Conservation (phyloP, 192 early-diverging fungal species). For the Chytriomyces hyalinus region DNA sequence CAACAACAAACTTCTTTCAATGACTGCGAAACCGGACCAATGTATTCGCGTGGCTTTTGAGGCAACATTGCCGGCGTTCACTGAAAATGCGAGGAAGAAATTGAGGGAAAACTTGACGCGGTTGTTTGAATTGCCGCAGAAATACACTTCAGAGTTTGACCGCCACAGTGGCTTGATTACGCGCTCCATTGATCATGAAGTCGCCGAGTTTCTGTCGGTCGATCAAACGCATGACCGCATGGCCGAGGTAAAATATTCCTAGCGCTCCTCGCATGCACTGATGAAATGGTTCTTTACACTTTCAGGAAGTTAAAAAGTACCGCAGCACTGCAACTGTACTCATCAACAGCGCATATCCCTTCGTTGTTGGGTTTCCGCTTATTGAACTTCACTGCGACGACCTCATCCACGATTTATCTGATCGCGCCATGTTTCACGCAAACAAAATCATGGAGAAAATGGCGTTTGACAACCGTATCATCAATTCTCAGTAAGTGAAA, state of each 20-base stretch:
- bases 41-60: slow-evolving; percentile 63
- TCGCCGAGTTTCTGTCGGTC: slow-evolving; percentile 52
- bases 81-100: slow-evolving; percentile 43
- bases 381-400: slow-evolving; percentile 62
- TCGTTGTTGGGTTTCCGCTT: slow-evolving; percentile 57
- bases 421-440: slow-evolving; percentile 50
- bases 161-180: slow-evolving; percentile 53
- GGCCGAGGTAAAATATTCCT: slow-evolving; percentile 47
- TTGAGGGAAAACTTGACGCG: slow-evolving; percentile 41
- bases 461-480: slow-evolving; percentile 41
- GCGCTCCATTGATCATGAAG: slow-evolving; percentile 46
- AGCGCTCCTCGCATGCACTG: no score
- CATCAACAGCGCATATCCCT: slow-evolving; percentile 60
- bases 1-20: slow-evolving; percentile 43
- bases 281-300: no score
- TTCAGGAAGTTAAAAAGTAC: slow-evolving; percentile 50
- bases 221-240: slow-evolving; percentile 53
- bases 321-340: slow-evolving; percentile 44
- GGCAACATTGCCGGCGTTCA: slow-evolving; percentile 55
- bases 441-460: slow-evolving; percentile 56
- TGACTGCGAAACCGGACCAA: slow-evolving; percentile 56
- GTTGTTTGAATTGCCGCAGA: slow-evolving; percentile 49
- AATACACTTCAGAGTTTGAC: slow-evolving; percentile 58
- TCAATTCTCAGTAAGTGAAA: slow-evolving; percentile 32
- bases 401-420: slow-evolving; percentile 55